Conservation (phyloP, 2,329 filamentous ascomycete species). For the Calonectria multiphialidica region DNA sequence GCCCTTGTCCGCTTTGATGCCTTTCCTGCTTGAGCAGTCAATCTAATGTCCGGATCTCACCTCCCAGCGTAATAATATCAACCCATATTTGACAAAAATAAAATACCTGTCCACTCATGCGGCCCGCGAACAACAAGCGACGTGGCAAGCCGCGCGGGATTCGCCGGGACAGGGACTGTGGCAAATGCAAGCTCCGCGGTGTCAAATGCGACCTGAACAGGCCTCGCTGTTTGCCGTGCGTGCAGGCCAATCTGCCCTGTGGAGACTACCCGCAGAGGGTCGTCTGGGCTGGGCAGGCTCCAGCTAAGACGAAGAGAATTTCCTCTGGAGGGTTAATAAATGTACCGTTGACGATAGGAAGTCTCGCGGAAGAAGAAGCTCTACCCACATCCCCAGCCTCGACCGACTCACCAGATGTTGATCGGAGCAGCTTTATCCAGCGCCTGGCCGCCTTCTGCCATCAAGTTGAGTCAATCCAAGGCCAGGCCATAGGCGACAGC, state of each 20-base stretch:
- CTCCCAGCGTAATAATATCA: background rate
- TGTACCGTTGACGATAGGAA: background rate
- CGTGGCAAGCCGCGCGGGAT: constrained; percentile 44
- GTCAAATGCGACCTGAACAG: constrained; percentile 46
- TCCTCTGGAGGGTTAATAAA: background rate
- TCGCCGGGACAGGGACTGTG: constrained; percentile 45
- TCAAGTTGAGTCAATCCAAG: constrained; percentile 37
- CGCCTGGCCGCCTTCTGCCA: constrained; percentile 40
- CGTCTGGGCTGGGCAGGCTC: constrained; percentile 41
- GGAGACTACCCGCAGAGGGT: constrained; percentile 48
- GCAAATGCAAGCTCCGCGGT: constrained; percentile 39
- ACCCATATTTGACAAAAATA: background rate
- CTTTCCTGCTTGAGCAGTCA: background rate
- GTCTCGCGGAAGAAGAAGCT: background rate
- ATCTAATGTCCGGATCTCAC: background rate
- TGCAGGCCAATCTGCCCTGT: constrained; percentile 44
- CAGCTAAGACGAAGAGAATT: background rate
- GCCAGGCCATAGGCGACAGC: constrained; percentile 1
- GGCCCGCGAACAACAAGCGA: constrained; percentile 4
- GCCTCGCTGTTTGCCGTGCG: constrained; percentile 41
- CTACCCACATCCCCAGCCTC: background rate
- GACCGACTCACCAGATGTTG: constrained; percentile 17
- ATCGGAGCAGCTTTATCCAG: constrained; percentile 36
- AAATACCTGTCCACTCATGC: background rate
- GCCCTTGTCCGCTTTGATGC: background rate